phyloP scores from a whole-genome alignment of 805 yeast species.

The Starmerella bombicola region DNA sequence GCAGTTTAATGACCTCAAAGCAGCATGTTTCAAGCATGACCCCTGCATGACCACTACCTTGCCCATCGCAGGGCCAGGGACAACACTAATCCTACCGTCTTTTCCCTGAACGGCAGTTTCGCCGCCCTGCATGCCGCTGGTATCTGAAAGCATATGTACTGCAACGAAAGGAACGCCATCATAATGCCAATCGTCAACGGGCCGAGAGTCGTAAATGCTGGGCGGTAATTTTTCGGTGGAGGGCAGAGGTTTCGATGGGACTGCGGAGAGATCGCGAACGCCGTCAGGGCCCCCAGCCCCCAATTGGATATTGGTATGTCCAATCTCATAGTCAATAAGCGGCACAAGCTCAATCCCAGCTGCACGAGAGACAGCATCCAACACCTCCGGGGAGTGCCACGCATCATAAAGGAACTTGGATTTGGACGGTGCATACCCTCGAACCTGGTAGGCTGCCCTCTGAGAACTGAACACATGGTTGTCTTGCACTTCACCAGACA shows the following conservation, averaged over 20 bases:
- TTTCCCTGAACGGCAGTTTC: conserved; percentile 39
- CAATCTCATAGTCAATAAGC: conserved; percentile 48
- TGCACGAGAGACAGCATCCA: conserved; percentile 43
- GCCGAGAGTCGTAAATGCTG: conserved; percentile 22
- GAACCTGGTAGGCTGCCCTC: conserved; percentile 29
- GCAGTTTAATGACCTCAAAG: conserved; percentile 34
- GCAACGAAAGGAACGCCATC: conserved; percentile 57
- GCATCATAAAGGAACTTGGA: conserved; percentile 44
- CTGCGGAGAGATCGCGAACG: conserved; percentile 7
- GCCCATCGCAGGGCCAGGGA: conserved; percentile 37
- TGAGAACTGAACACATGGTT: conserved; percentile 31
- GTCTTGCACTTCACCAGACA: conserved; percentile 31
- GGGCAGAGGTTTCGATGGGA: conserved; percentile 8
- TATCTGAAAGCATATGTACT: conserved; percentile 50
- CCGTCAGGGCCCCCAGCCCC: conserved; percentile 11
- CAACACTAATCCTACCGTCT: conserved; percentile 21
- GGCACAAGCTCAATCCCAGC: conserved; percentile 46
- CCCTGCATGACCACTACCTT: conserved; percentile 41
- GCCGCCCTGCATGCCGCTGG: conserved; percentile 47
- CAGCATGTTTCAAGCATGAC: conserved; percentile 36
- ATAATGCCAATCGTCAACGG: conserved; percentile 50
- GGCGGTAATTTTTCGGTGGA: conserved; percentile 3
- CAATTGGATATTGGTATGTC: conserved; percentile 37
- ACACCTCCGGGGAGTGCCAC: conserved; percentile 47
- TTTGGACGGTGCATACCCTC: conserved; percentile 39